Base-by-base conservation (phyloP, 257 asterid genomes). In the Penstemon eatonii region DNA sequence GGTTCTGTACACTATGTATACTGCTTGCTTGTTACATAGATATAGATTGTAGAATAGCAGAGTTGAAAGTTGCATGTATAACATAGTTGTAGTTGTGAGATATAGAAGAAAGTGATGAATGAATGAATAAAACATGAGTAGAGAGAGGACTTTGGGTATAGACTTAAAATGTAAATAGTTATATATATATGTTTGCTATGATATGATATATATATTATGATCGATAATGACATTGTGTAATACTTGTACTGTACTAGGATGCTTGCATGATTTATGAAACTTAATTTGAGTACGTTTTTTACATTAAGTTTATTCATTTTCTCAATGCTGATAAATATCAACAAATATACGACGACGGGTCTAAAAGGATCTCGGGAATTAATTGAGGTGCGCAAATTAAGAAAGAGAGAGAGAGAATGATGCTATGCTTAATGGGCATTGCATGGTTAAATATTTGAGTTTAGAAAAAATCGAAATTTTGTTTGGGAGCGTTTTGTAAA, bases 61-160 rank as follows among this genome's bases (percentile, higher is more conserved):
- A 25, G n/a, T 18, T 49, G 75, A 47, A 39, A 60, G 7, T 52
- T 43, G 50, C 66, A 72, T 74, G 50, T 70, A 72, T 74, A 55
- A 61, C 79, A 69, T 78, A 69, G 40, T 53, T 5, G 9, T 53
- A 69, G 40, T 53, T 5, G 9, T 53, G 67, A 62, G 50, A 6
- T 63, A 36, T 36, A 67, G 59, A 52, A 46, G 10, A 49, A 40
- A 15, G 52, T 67, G 71, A 44, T 7, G 25, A 59, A 70, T 55
- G 69, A 78, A 78, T 15, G 18, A 78, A 78, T 65, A 70, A 63
- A 65, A 64, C 19, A 4, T 46, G 68, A 13, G 50, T 13, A 12
- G 3, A 6, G 10, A 19, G 36, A 15, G 8, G 38, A 15, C 9
- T 13, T 54, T 13, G 18, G 40, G 54, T 45, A 62, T 39, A 10